A percentile compares a stretch with the other conserved stretches of the same genome.
These are phyloP conservation scores for Rhodotorula paludigena DNA, from an alignment of 768 basidiomycete genomes.

Conservation along the genomic window DNA sequence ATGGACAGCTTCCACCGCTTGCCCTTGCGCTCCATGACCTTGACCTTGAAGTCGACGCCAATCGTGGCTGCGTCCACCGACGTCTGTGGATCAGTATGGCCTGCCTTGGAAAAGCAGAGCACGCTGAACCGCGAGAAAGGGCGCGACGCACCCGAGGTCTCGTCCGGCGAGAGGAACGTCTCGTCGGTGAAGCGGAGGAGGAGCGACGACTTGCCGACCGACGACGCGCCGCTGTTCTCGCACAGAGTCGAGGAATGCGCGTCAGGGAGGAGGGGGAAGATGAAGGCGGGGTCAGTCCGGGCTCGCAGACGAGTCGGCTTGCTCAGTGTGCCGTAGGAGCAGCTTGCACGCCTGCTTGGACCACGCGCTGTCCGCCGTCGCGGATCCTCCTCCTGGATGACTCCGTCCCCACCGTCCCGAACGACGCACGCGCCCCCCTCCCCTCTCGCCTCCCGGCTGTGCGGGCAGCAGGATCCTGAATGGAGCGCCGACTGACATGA, in stretches of 20 bases:
- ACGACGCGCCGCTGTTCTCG: constrained; percentile 48
- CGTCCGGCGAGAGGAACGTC: constrained; percentile 87
- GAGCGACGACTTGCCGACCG: constrained; percentile 84
- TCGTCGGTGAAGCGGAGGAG: constrained; percentile 93
- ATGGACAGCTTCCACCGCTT: constrained; percentile 71
- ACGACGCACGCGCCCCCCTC: background rate
- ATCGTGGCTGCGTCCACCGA: constrained; percentile 44
- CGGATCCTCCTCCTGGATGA: too few relatives aligned
- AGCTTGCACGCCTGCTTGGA: too few relatives aligned
- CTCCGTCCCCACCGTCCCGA: too few relatives aligned
- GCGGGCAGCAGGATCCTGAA: background rate
- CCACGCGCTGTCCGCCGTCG: too few relatives aligned
- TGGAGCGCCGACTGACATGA: constrained; percentile 57
- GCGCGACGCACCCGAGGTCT: constrained; percentile 71
- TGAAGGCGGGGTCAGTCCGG: background rate
- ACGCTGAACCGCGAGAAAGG: constrained; percentile 42
- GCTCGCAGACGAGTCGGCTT: too few relatives aligned
- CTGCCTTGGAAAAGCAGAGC: constrained; percentile 48
- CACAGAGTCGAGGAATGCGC: too few relatives aligned
- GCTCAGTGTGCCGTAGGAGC: too few relatives aligned
- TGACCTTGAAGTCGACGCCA: constrained; percentile 50
- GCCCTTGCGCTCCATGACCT: constrained; percentile 47
- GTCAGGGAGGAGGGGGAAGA: background rate
- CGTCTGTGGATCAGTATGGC: constrained; percentile 24
- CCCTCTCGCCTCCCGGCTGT: background rate